Conservation (phyloP, 2,329 filamentous ascomycete species). For the Ophiostoma novo-ulmi region DNA sequence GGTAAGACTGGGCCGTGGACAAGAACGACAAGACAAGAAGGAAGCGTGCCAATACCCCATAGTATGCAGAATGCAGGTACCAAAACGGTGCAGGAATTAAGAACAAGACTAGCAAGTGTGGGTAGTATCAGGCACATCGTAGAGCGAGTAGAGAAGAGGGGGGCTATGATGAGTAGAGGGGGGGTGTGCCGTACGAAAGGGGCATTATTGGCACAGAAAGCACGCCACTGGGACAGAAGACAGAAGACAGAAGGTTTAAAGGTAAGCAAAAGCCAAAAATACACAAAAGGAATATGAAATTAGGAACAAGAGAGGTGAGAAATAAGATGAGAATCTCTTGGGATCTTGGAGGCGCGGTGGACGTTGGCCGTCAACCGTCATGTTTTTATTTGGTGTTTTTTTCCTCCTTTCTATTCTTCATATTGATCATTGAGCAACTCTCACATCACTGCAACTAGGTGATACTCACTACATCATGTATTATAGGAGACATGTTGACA, state of each 20-base stretch:
- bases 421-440: too few relatives aligned
- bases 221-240: background rate
- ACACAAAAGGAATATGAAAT: background rate
- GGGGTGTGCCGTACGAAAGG: background rate
- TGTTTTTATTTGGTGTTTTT: too few relatives aligned
- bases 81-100: conserved; percentile 16
- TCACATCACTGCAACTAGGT: too few relatives aligned
- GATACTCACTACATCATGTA: too few relatives aligned
- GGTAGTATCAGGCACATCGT: conserved; percentile 19
- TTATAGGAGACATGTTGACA: too few relatives aligned
- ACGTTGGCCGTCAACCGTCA: too few relatives aligned
- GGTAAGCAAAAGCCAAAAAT: background rate
- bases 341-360: too few relatives aligned
- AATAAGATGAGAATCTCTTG: background rate
- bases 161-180: background rate
- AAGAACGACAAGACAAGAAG: background rate
- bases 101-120: conserved; percentile 22
- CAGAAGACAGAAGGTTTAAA: background rate
- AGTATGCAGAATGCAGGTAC: conserved; percentile 11
- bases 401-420: too few relatives aligned
- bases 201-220: background rate
- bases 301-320: background rate
- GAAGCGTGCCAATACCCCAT: conserved; percentile 1
- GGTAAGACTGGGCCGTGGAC: conserved; percentile 12
- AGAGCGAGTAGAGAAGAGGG: background rate